Base-by-base conservation (phyloP, 192 early-diverging fungal species). In the Gonapodya prolifera region DNA sequence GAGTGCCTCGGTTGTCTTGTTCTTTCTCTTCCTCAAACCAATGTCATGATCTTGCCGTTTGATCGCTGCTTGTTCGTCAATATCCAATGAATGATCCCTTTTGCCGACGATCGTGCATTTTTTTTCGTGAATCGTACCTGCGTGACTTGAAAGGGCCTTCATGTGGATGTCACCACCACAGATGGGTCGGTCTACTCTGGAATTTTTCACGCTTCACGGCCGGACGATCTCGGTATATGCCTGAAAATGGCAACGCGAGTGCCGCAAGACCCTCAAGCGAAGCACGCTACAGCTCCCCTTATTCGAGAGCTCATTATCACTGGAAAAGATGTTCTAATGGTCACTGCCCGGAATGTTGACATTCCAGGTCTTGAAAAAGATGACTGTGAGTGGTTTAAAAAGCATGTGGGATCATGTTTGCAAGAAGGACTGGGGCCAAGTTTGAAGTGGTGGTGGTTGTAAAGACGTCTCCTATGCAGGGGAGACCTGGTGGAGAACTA, bases 171-270 rank as follows among this genome's bases (percentile, higher is more conserved):
- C 2, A 86, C 83, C 8, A 81, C 88, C 1, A 86, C 84, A 75
- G 81, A 86, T 31, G 92, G 92, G 8, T 80, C 81, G 28, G 83
- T 82, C 73, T 93, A 86, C 77, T 87, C 92, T 77, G 93, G 94
- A 2, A 83, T 95, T 34, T 89, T 92, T 70, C 87, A 91, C 36
- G 80, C 88, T 8, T 86, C 89, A 13, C 71, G 71, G 18, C 33
- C 83, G 82, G 34, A 86, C 87, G 92, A 94, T 69, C 79, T 94
- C 2, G 88, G 88, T 28, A 84, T 94, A 1, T 82, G 87, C 2
- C 83, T 95, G 1, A 86, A 83, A 35, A 75, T 89, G 36, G 93
- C 91, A 33, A 77, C 81, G 35, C 33, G 2, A 30, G 35, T 35
- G 1, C 30, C 35, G 31, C 45, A 71, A 2, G n/a, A 35, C 1